Evolutionary conservation across 2,329 filamentous ascomycete species (phyloP), one percentile per base, ranked within the genome.

Genomic region (Sphaceloma murrayae): DNA sequence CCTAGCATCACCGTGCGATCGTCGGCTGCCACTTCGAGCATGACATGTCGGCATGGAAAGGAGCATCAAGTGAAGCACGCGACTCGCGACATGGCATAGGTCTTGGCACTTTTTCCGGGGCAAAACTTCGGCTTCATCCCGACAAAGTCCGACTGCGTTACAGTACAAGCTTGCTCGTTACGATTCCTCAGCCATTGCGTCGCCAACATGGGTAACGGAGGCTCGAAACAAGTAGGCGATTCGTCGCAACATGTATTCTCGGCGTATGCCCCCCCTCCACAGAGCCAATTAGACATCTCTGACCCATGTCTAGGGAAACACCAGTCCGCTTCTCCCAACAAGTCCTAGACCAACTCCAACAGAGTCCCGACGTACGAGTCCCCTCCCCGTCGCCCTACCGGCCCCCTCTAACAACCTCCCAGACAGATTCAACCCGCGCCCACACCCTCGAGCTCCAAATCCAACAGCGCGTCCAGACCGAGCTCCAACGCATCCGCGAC

Each of bases 341-440:
- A 59, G 72, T 95, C 58, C 74, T 93, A 57, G 80, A 94, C 58
- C 78, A 80, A 49, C 73, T 96, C 49, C 85, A 94, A 64, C 76
- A 78, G 50, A 94, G 78, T 69, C 75, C 82, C 55, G 87, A 95
- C 78, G 88, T 94, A 74, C 58, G 67, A 54, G 18, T n/a, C n/a
- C n/a, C n/a, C n/a, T n/a, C n/a, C n/a, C n/a, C n/a, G n/a, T n/a
- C n/a, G n/a, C n/a, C n/a, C n/a, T n/a, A n/a, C n/a, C n/a, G n/a
- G n/a, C n/a, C n/a, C n/a, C n/a, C n/a, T n/a, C n/a, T n/a, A n/a
- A n/a, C n/a, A n/a, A n/a, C 34, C 16, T 42, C 21, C 48, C 61
- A 96, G 89, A 89, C 83, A 66, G 88, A 96, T 68, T 78, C 80
- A 48, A 88, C 86, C 52, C 87, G 89, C 61, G 75, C 82, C 57